Percentiles rank a stretch among this genome's conserved stretches.
Conservation (phyloP, 2,329 filamentous ascomycete species). For the Nemania sp. region DNA sequence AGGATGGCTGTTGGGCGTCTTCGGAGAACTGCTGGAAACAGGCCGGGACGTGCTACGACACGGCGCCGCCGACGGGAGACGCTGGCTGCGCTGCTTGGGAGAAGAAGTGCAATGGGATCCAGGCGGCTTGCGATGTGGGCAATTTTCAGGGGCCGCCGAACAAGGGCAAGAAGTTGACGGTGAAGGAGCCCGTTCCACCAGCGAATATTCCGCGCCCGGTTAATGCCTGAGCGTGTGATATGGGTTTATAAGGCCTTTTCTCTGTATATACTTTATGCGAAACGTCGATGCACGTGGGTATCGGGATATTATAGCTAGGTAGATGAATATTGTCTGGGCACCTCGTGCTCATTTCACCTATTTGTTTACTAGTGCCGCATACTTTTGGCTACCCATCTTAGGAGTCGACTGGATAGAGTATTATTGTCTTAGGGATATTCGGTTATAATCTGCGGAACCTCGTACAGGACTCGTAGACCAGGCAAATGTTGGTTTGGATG, state of each 20-base stretch:
- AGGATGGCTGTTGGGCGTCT: slow-evolving; percentile 70
- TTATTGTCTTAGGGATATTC: not conserved
- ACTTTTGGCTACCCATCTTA: not conserved
- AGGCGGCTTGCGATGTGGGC: slow-evolving; percentile 57
- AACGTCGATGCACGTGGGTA: too few species aligned
- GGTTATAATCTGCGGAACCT: not conserved
- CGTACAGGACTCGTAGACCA: not conserved
- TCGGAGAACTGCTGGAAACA: slow-evolving; percentile 70
- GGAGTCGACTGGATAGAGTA: not conserved
- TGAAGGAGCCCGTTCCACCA: slow-evolving; percentile 43
- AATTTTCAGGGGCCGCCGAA: slow-evolving; percentile 63
- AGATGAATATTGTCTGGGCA: not conserved
- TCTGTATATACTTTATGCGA: not conserved
- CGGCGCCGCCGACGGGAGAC: slow-evolving; percentile 69
- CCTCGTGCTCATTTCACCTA: not conserved
- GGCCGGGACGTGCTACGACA: slow-evolving; percentile 68
- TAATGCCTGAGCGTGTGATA: slow-evolving; percentile 28
- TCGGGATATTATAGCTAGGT: not conserved
- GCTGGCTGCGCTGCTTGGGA: slow-evolving; percentile 72
- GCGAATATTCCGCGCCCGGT: slow-evolving; percentile 43
- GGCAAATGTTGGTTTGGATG: not conserved
- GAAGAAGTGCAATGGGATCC: slow-evolving; percentile 67
- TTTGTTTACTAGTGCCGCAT: not conserved
- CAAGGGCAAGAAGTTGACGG: slow-evolving; percentile 53
- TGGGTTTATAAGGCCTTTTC: not conserved